These are phyloP conservation scores for Leucaena leucocephala DNA, from an alignment of 306 rosid genomes.

Conservation along the genomic window DNA sequence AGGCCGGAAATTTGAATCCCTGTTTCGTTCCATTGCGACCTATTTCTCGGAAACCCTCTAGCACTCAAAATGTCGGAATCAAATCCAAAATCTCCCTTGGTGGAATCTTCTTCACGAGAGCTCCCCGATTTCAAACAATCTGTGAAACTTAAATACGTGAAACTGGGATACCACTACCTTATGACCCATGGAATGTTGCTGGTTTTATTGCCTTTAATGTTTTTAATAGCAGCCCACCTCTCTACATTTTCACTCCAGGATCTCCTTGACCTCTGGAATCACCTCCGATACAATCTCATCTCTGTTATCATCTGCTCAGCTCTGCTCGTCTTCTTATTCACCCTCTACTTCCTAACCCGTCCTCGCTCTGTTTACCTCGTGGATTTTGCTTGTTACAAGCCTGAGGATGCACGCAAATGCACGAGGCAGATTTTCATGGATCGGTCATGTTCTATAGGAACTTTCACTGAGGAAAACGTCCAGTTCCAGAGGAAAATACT, in stretches of 20 bases:
- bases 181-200: conserved; percentile 63
- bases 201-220: conserved; percentile 46
- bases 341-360: conserved; percentile 54
- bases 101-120: conserved; percentile 33
- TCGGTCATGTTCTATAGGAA: conserved; percentile 38
- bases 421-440: conserved; percentile 62
- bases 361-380: conserved; percentile 58
- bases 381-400: conserved; percentile 66
- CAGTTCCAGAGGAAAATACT: conserved; percentile 58
- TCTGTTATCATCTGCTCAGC: conserved; percentile 49
- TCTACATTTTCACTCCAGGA: conserved; percentile 55
- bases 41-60: neutral
- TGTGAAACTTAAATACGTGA: conserved; percentile 61
- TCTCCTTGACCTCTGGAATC: conserved; percentile 55
- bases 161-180: conserved; percentile 65
- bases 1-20: conserved; percentile 17
- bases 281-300: conserved; percentile 54
- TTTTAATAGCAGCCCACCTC: conserved; percentile 41
- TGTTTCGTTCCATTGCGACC: conserved; percentile 5
- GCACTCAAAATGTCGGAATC: conserved; percentile 46
- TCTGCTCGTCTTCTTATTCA: conserved; percentile 51
- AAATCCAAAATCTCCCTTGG: conserved; percentile 35
- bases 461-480: conserved; percentile 53
- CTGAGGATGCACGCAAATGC: conserved; percentile 58
- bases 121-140: conserved; percentile 63